Percentiles rank a stretch among this genome's conserved stretches.
Conservation (phyloP, 2,329 filamentous ascomycete species). For the Xylaria sp. region DNA sequence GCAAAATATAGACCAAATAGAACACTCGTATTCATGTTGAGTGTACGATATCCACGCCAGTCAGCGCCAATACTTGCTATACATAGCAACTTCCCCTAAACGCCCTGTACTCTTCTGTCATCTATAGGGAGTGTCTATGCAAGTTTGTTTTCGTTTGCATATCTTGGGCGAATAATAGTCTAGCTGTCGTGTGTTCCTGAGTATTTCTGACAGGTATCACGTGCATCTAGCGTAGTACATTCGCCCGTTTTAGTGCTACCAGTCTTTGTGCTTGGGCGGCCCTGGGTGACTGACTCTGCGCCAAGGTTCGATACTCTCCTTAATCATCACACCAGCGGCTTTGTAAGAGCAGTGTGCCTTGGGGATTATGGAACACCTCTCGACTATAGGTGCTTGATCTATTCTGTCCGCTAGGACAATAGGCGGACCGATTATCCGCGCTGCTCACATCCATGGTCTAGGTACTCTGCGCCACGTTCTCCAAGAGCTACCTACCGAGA, state of each 20-base stretch:
- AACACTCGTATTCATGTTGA: slow-evolving; percentile 23
- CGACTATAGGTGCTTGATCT: neutral
- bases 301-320: neutral
- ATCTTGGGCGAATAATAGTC: neutral
- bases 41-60: slow-evolving; percentile 5
- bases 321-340: neutral
- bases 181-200: slow-evolving; percentile 6
- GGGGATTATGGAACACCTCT: neutral
- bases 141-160: neutral
- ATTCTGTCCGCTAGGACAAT: no score
- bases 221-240: slow-evolving; percentile 12
- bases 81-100: neutral
- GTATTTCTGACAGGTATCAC: slow-evolving; percentile 19
- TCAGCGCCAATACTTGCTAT: neutral
- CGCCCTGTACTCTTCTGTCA: neutral
- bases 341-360: neutral
- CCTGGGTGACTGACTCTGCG: neutral
- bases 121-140: neutral
- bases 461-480: slow-evolving; percentile 22
- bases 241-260: slow-evolving; percentile 19
- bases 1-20: slow-evolving; percentile 29
- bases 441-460: neutral
- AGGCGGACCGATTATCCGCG: slow-evolving; percentile 10
- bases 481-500: slow-evolving; percentile 27
- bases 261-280: neutral